Conservation (phyloP, 2,329 filamentous ascomycete genomes). For the Cordyceps fumosorosea region DNA sequence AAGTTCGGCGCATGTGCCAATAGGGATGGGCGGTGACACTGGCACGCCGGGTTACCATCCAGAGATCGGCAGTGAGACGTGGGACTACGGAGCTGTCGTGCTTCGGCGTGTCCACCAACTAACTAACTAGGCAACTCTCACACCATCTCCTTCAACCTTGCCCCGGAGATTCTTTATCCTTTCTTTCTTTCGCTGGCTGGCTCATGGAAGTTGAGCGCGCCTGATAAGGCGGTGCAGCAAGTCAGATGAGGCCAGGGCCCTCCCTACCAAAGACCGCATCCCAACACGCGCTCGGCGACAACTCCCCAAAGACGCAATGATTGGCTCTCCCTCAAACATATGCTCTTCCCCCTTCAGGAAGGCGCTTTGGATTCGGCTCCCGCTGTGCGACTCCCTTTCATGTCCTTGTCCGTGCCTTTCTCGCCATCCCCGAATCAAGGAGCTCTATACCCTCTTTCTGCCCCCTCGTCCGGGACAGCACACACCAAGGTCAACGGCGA, state of each 20-base stretch:
- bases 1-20: not conserved
- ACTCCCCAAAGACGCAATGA: constrained; percentile 6
- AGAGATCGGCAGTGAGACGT: constrained; percentile 4
- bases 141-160: not conserved
- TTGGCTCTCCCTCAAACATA: not conserved
- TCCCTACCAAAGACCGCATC: not conserved
- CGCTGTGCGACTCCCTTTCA: not conserved
- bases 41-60: not conserved
- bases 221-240: not conserved
- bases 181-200: too few relatives aligned
- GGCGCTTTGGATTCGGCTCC: not conserved
- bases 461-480: not conserved
- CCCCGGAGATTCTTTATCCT: not conserved
- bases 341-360: constrained; percentile 1
- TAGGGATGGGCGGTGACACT: not conserved
- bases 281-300: not conserved
- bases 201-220: not conserved
- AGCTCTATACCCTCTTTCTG: not conserved
- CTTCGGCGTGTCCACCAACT: not conserved
- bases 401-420: not conserved
- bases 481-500: not conserved
- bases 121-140: not conserved
- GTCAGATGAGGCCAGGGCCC: not conserved
- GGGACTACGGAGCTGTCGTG: not conserved
- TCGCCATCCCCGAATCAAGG: not conserved